Conservation (phyloP, 148 eudicot genomes). For the Rhododendron kiyosumense region DNA sequence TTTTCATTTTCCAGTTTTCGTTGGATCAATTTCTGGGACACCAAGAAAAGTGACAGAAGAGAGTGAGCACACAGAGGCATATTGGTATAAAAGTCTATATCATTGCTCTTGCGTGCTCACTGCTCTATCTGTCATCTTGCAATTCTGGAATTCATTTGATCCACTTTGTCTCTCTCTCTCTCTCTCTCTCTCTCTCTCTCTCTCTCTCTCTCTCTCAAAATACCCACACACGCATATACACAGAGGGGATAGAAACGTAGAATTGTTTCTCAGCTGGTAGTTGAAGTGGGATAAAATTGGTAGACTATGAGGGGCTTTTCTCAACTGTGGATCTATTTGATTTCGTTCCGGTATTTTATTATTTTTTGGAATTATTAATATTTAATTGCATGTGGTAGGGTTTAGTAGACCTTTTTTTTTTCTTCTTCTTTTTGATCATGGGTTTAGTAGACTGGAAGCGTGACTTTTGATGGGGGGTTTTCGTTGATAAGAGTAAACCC, state of each 20-base stretch:
- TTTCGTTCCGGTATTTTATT: not conserved
- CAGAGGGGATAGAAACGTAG: too few species aligned
- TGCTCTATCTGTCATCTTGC: conserved; percentile 57
- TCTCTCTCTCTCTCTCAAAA: not conserved
- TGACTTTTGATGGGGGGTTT: conserved; percentile 36
- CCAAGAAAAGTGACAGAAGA: conserved; percentile 59
- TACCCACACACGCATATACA: not conserved
- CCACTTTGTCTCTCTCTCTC: not conserved
- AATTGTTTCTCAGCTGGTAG: not conserved
- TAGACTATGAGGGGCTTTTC: not conserved
- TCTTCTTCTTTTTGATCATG: too few species aligned
- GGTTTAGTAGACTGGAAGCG: conserved; percentile 19
- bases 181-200: not conserved
- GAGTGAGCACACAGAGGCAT: conserved; percentile 70
- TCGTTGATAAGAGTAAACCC: conserved; percentile 17
- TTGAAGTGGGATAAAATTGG: not conserved
- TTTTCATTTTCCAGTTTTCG: not conserved
- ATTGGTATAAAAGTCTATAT: conserved; percentile 30
- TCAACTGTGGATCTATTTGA: not conserved
- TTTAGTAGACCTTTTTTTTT: not conserved
- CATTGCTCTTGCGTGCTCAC: conserved; percentile 73
- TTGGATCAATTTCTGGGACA: not conserved
- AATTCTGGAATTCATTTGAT: not conserved
- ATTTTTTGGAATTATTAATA: not conserved
- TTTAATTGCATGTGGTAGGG: not conserved